phyloP scores from a whole-genome alignment of 257 asterid genomes.

The Fraxinus pennsylvanica region DNA sequence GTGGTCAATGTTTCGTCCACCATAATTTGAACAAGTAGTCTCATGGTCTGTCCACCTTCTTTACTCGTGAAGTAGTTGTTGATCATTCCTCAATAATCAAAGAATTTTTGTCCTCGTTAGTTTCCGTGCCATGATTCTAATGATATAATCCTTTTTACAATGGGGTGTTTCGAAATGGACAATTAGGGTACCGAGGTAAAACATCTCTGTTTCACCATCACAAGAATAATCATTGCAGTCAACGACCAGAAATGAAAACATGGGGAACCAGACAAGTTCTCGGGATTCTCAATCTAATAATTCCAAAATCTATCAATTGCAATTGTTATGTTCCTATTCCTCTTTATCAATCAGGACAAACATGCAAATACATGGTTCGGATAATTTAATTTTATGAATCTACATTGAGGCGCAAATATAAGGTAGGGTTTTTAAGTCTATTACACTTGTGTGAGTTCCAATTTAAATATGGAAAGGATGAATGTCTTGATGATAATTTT shows the following conservation, averaged over 20 bases:
- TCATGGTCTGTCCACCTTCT: too few species aligned
- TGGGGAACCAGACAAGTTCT: slow-evolving; percentile 22
- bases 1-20: too few species aligned
- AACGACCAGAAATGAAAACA: background rate
- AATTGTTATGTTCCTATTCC: background rate
- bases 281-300: slow-evolving; percentile 17
- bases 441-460: background rate
- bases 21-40: too few species aligned
- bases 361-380: slow-evolving; percentile 19
- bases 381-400: background rate
- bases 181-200: too few species aligned
- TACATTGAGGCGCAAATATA: slow-evolving; percentile 3
- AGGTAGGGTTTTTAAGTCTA: slow-evolving; percentile 19
- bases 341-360: slow-evolving; percentile 19
- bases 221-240: background rate
- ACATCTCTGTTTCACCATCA: too few species aligned
- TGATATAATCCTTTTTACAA: too few species aligned
- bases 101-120: too few species aligned
- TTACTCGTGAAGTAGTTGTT: too few species aligned
- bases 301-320: slow-evolving; percentile 18
- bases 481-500: slow-evolving; percentile 33
- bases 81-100: too few species aligned
- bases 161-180: too few species aligned
- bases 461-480: slow-evolving; percentile 16
- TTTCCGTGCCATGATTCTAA: too few species aligned